Evolutionary conservation across 768 basidiomycete genomes (phyloP).

Genomic region (Hericium rajendrae): DNA sequence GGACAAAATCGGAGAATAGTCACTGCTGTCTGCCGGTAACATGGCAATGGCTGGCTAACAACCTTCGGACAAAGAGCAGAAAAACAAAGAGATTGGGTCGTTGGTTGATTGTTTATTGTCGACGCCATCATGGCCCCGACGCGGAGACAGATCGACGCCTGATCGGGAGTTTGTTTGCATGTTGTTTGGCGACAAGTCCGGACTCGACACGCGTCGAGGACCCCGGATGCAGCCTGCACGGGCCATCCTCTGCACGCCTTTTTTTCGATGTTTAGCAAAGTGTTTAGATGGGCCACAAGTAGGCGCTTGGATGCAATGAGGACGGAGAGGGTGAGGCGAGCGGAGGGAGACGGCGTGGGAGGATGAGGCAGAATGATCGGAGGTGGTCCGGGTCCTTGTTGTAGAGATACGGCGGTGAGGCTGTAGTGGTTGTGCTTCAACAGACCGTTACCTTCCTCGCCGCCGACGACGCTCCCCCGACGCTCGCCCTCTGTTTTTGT

Average conservation of each 20-base stretch:
- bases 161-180: background rate
- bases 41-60: too few relatives aligned
- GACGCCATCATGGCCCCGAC: too few relatives aligned
- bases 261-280: background rate
- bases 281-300: background rate
- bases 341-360: background rate
- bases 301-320: background rate
- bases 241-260: background rate
- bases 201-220: background rate
- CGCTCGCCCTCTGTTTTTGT: background rate
- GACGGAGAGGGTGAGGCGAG: background rate
- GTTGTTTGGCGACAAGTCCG: background rate
- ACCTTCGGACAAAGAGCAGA: too few relatives aligned
- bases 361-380: background rate
- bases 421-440: background rate
- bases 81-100: too few relatives aligned
- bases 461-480: background rate
- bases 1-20: too few relatives aligned
- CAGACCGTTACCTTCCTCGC: background rate
- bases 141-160: background rate
- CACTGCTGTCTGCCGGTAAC: too few relatives aligned
- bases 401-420: background rate
- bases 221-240: background rate
- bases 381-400: background rate
- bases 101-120: too few relatives aligned